phyloP scores from a whole-genome alignment of 768 basidiomycete species.

The Mycena capillaripes region DNA sequence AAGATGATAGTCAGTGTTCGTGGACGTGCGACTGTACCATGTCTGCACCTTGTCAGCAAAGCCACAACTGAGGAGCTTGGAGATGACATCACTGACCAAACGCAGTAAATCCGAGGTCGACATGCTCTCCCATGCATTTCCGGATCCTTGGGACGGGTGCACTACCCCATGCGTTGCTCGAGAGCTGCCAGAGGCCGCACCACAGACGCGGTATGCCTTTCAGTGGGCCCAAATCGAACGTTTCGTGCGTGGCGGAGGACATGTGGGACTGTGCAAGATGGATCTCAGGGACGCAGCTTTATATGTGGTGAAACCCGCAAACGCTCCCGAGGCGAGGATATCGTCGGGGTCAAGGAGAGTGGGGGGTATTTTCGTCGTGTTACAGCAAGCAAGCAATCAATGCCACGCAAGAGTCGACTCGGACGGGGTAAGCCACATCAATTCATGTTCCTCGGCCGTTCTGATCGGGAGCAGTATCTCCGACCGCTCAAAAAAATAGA shows the following conservation, averaged over 20 bases:
- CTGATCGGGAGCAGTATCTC: constrained; percentile 33
- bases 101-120: constrained; percentile 67
- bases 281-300: neutral
- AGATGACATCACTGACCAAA: constrained; percentile 60
- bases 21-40: constrained; percentile 60
- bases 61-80: neutral
- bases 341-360: neutral
- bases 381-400: constrained; percentile 1
- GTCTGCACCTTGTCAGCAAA: constrained; percentile 50
- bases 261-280: neutral
- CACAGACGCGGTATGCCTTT: constrained; percentile 20
- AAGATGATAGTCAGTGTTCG: constrained; percentile 11
- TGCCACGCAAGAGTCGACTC: neutral
- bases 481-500: constrained; percentile 11
- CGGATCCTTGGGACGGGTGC: constrained; percentile 27
- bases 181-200: constrained; percentile 33
- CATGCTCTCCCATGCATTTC: constrained; percentile 23
- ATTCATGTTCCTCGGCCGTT: constrained; percentile 5
- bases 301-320: constrained; percentile 1
- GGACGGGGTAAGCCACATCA: constrained; percentile 4
- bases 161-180: constrained; percentile 29
- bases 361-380: constrained; percentile 2
- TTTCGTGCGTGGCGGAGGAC: constrained; percentile 21
- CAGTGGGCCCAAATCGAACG: constrained; percentile 25
- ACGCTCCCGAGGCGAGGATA: neutral